phyloP scores from a whole-genome alignment of 2,329 filamentous ascomycete species.

The Myriosclerotinia duriaeana region DNA sequence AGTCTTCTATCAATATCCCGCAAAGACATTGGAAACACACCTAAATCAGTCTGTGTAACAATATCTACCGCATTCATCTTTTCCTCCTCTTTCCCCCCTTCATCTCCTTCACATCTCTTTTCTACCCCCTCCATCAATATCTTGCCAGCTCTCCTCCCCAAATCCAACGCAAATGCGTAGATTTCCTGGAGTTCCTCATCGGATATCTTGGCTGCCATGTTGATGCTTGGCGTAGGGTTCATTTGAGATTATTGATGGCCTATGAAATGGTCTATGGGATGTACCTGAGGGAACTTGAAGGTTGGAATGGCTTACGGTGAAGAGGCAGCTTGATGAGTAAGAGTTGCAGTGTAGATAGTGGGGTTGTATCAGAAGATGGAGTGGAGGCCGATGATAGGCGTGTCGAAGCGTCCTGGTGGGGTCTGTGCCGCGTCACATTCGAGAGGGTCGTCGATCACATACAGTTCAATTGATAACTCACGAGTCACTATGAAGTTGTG shows the following conservation, averaged over 20 bases:
- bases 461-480: too few relatives aligned
- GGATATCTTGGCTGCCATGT: conserved; percentile 4
- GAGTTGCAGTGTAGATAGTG: background rate
- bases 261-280: background rate
- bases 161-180: conserved; percentile 67
- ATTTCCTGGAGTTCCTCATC: conserved; percentile 58
- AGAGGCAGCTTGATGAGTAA: background rate
- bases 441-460: background rate
- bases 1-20: conserved; percentile 3
- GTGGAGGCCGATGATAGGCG: conserved; percentile 17
- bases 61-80: conserved; percentile 77
- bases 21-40: conserved; percentile 45
- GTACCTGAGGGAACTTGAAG: background rate
- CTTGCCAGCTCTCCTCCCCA: conserved; percentile 68
- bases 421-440: background rate
- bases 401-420: conserved; percentile 1
- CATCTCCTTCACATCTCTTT: conserved; percentile 43
- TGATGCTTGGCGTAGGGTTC: background rate
- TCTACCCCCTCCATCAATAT: conserved; percentile 66
- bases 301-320: background rate
- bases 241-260: background rate
- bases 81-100: conserved; percentile 47
- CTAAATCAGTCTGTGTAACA: conserved; percentile 73
- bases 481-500: background rate
- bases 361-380: background rate